phyloP scores from a whole-genome alignment of 768 basidiomycete genomes.

The Sporobolomyces roseus region DNA sequence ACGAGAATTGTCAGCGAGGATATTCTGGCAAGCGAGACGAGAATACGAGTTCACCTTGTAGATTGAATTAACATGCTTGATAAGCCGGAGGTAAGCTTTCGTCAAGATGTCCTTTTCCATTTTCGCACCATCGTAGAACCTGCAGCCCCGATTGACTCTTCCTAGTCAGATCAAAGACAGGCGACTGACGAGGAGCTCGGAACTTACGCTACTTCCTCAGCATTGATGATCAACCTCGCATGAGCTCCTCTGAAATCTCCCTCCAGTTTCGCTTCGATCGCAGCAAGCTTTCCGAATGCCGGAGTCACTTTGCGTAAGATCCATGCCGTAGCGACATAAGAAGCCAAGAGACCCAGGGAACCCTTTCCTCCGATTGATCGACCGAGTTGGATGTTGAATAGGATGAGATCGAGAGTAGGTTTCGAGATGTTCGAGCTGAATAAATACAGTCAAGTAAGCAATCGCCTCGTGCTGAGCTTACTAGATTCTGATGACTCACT shows the following conservation, averaged over 20 bases:
- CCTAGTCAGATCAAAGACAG: too few species aligned
- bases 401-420: conserved; percentile 78
- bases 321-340: conserved; percentile 79
- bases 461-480: too few species aligned
- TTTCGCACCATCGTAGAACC: conserved; percentile 85
- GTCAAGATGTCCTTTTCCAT: conserved; percentile 78
- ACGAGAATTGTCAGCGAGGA: background rate
- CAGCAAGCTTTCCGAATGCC: conserved; percentile 84
- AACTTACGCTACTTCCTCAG: conserved; percentile 85
- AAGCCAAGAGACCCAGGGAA: conserved; percentile 69
- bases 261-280: conserved; percentile 78
- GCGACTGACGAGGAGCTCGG: too few species aligned
- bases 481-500: conserved; percentile 54
- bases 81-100: conserved; percentile 69
- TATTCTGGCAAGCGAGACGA: background rate
- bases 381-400: conserved; percentile 88
- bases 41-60: conserved; percentile 61
- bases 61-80: conserved; percentile 84
- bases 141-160: conserved; percentile 44
- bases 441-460: background rate
- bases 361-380: conserved; percentile 82
- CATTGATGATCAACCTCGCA: conserved; percentile 76
- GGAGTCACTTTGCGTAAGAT: conserved; percentile 74
- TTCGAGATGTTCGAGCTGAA: conserved; percentile 85
- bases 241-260: conserved; percentile 89